Percentiles rank a stretch among this genome's conserved stretches.
Conservation (phyloP, 768 basidiomycete genomes). For the Termitomyces heimii region DNA sequence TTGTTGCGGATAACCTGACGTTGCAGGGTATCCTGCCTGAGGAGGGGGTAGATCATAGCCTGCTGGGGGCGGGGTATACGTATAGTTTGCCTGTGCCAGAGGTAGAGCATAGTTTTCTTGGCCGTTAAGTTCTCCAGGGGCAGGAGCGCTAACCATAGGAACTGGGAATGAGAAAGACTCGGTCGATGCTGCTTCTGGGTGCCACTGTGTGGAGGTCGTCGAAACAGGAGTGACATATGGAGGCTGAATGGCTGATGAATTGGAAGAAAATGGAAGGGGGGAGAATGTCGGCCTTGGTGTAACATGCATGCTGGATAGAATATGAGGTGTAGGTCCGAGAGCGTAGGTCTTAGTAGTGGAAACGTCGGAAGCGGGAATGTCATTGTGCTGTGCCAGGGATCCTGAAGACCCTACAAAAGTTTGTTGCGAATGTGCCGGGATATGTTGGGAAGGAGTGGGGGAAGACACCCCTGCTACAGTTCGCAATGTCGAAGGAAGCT, state of each 20-base stretch:
- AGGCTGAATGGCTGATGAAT: neutral
- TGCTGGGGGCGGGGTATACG: neutral
- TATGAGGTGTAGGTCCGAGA: neutral
- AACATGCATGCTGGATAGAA: neutral
- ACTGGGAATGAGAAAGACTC: conserved; percentile 24
- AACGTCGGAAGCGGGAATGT: neutral
- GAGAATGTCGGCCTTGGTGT: neutral
- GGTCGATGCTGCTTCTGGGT: neutral
- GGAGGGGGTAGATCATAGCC: neutral
- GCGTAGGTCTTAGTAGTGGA: neutral
- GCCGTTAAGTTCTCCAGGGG: neutral
- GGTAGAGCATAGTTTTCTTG: neutral
- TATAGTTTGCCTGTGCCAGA: neutral
- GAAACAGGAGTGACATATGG: neutral
- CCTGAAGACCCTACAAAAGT: conserved; percentile 2
- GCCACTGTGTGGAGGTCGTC: neutral
- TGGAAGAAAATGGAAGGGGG: neutral
- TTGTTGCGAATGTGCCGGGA: conserved; percentile 5
- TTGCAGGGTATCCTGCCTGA: neutral
- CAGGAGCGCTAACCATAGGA: conserved; percentile 13
- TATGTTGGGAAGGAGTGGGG: neutral
- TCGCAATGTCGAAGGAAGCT: conserved; percentile 37
- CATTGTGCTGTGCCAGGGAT: neutral
- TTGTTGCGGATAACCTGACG: neutral
- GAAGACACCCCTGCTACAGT: conserved; percentile 20